Evolutionary conservation across 208 protist species (phyloP).

Genomic region (Crithidia bombi): DNA sequence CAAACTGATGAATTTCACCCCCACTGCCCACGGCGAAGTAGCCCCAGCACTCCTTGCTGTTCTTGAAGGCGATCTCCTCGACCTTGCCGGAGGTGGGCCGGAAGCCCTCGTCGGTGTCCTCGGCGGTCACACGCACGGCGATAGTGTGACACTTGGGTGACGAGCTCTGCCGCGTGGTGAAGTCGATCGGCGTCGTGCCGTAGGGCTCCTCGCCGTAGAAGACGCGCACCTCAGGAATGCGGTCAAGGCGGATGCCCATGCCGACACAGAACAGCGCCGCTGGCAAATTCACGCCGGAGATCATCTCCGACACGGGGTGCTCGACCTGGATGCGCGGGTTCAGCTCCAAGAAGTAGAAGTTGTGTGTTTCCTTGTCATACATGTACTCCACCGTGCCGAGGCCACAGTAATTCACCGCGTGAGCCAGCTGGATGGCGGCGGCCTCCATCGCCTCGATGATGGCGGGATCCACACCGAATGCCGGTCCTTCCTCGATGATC

Average conservation of each 20-base stretch:
- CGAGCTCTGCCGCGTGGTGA: conserved; percentile 55
- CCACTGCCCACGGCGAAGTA: conserved; percentile 96
- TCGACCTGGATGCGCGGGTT: conserved; percentile 98
- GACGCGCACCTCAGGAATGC: conserved; percentile 95
- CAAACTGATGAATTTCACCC: conserved; percentile 93
- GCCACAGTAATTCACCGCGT: conserved; percentile 93
- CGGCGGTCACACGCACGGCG: conserved; percentile 97
- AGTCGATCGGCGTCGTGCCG: conserved; percentile 86
- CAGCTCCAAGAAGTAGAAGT: conserved; percentile 97
- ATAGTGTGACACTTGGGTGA: conserved; percentile 94
- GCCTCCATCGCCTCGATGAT: conserved; percentile 92
- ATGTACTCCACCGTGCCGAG: conserved; percentile 98
- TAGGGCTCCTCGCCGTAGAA: conserved; percentile 92
- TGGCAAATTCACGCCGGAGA: conserved; percentile 96
- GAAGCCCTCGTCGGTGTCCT: conserved; percentile 97
- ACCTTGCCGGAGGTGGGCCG: conserved; percentile 95
- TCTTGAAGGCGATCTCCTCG: conserved; percentile 95
- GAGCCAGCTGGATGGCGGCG: conserved; percentile 93
- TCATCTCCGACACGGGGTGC: conserved; percentile 97
- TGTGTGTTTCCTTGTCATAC: conserved; percentile 89
- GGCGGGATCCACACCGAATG: conserved; percentile 76
- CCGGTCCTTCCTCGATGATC: conserved; percentile 98
- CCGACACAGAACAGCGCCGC: conserved; percentile 96
- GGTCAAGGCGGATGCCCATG: conserved; percentile 96
- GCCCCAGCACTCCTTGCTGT: conserved; percentile 97